Conservation (phyloP, 495 filamentous ascomycete species). For the Neurospora sp. region DNA sequence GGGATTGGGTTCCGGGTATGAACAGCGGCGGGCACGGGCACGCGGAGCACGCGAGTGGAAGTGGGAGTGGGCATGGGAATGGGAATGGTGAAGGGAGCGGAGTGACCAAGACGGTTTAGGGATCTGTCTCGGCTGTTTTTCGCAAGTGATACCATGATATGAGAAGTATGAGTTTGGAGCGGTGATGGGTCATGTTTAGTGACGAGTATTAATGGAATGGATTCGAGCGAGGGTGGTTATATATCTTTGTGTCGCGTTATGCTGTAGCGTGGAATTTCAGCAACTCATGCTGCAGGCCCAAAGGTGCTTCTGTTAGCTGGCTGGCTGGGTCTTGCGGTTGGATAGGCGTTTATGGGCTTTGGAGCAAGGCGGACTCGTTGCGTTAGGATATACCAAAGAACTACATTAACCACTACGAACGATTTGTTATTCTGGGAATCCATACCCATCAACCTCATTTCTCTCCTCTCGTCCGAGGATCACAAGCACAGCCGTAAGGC, state of each 20-base stretch:
- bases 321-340: no score
- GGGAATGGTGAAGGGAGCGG: not conserved
- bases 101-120: not conserved
- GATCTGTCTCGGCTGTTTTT: not conserved
- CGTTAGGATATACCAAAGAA: no score
- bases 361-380: no score
- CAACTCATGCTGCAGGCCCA: no score
- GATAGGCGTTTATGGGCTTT: no score
- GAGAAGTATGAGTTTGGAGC: not conserved
- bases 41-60: not conserved
- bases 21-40: not conserved
- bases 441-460: no score
- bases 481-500: no score
- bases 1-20: constrained; percentile 10
- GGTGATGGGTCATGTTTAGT: not conserved
- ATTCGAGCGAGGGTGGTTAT: not conserved
- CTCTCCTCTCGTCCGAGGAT: no score
- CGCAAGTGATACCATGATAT: not conserved
- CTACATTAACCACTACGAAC: no score
- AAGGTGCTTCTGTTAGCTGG: no score
- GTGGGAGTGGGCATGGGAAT: not conserved
- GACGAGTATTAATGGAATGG: not conserved
- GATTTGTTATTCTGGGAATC: no score
- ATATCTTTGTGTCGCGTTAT: not conserved
- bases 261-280: no score